Evolutionary conservation across 2,329 filamentous ascomycete genomes (phyloP).

Genomic region (Fusarium secorum): DNA sequence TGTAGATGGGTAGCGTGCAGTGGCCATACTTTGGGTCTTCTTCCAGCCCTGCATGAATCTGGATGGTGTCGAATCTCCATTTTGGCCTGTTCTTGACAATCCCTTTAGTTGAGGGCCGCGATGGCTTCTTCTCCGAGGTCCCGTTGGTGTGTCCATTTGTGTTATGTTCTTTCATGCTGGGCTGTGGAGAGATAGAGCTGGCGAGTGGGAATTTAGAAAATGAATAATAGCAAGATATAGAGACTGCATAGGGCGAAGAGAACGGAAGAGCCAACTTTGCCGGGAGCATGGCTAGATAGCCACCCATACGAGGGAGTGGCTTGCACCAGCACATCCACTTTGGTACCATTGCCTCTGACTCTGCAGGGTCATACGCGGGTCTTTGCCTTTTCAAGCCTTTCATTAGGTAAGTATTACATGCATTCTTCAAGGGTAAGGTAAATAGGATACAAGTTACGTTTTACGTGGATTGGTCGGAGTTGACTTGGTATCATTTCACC

Average conservation of each 20-base stretch:
- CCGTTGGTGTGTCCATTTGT: neutral
- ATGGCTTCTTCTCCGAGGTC: accelerated
- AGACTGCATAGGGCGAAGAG: neutral
- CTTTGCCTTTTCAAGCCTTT: neutral
- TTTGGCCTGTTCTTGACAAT: neutral
- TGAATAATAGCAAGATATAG: neutral
- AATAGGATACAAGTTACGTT: neutral
- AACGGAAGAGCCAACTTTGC: accelerated
- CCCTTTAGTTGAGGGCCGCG: accelerated
- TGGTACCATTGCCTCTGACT: neutral
- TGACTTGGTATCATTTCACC: neutral
- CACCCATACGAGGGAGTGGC: neutral
- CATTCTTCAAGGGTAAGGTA: neutral
- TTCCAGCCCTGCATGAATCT: neutral
- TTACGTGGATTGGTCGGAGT: neutral
- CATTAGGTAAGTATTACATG: neutral
- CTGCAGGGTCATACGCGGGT: neutral
- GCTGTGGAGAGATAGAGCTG: neutral
- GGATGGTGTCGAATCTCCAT: neutral
- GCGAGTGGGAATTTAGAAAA: accelerated
- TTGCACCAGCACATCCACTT: neutral
- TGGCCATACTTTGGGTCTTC: neutral
- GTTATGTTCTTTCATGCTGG: neutral
- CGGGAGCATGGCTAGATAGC: neutral
- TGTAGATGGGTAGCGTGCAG: neutral